Evolutionary conservation across 257 asterid genomes (phyloP).

Genomic region (Primulina huaijiensis): DNA sequence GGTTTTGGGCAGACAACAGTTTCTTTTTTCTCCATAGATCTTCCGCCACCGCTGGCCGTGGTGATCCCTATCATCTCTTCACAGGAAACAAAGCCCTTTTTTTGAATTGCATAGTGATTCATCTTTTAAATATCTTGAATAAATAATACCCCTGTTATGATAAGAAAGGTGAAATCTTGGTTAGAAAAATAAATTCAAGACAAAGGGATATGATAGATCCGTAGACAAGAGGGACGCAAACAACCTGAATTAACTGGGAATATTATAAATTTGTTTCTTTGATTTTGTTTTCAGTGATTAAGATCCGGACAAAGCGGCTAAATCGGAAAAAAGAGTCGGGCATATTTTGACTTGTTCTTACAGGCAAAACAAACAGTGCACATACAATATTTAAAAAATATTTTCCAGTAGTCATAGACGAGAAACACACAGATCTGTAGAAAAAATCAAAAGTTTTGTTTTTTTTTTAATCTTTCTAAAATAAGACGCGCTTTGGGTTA

Average conservation of each 20-base stretch:
- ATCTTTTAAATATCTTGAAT: conserved; percentile 34
- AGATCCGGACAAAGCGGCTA: conserved; percentile 40
- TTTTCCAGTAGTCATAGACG: conserved; percentile 5
- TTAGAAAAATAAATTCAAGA: not conserved
- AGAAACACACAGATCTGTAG: conserved; percentile 35
- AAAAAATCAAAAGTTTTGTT: conserved; percentile 31
- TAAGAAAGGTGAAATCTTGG: conserved; percentile 12
- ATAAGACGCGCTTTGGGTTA: not conserved
- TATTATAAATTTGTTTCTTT: conserved; percentile 12
- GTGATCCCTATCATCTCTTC: conserved; percentile 63
- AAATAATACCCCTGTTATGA: conserved; percentile 28
- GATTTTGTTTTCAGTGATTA: conserved; percentile 20
- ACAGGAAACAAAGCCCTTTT: conserved; percentile 45
- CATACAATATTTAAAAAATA: not conserved
- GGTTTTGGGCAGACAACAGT: conserved; percentile 91
- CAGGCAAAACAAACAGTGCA: conserved; percentile 28
- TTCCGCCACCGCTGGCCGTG: conserved; percentile 31
- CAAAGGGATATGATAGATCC: conserved; percentile 11
- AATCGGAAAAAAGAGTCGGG: conserved; percentile 33
- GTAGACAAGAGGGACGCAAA: conserved; percentile 16
- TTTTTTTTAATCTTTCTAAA: not conserved
- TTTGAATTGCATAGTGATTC: conserved; percentile 63
- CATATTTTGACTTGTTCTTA: conserved; percentile 39
- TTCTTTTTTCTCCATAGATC: conserved; percentile 47
- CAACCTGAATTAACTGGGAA: conserved; percentile 4